Evolutionary conservation across 805 yeast genomes (phyloP).

Genomic region (Saccharomycopsis sp.): DNA sequence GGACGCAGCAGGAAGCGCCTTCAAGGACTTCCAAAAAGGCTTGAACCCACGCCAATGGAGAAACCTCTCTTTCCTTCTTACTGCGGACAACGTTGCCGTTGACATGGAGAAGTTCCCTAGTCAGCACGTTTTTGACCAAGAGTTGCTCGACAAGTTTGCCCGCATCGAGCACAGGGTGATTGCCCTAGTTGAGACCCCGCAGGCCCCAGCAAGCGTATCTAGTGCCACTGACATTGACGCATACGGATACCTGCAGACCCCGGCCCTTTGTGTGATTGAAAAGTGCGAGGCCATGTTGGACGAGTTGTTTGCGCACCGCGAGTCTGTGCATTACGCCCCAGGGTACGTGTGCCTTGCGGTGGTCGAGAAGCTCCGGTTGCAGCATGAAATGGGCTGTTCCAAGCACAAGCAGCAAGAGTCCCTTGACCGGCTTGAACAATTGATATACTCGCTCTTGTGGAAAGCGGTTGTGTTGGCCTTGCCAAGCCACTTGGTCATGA

Average conservation of each 20-base stretch:
- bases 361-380: not conserved
- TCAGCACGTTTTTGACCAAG: not conserved
- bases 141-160: constrained; percentile 1
- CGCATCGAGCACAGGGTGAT: constrained; percentile 3
- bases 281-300: not conserved
- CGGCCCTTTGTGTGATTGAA: not conserved
- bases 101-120: constrained; percentile 3
- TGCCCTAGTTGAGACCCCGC: not conserved
- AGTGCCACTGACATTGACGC: not conserved
- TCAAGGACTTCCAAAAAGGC: not conserved
- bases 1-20: constrained; percentile 7
- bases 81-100: constrained; percentile 6
- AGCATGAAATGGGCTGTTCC: not conserved
- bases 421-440: no score
- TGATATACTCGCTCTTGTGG: no score
- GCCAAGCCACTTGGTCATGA: not conserved
- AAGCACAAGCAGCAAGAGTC: not conserved
- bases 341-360: not conserved
- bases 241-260: not conserved
- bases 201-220: not conserved
- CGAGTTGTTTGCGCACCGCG: not conserved
- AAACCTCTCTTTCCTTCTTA: not conserved
- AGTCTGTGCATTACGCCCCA: not conserved
- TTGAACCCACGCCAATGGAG: no score
- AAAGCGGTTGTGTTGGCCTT: constrained; percentile 10